These are phyloP conservation scores for Phlebiopsis flavidoalba DNA, from an alignment of 768 basidiomycete species.

Conservation along the genomic window DNA sequence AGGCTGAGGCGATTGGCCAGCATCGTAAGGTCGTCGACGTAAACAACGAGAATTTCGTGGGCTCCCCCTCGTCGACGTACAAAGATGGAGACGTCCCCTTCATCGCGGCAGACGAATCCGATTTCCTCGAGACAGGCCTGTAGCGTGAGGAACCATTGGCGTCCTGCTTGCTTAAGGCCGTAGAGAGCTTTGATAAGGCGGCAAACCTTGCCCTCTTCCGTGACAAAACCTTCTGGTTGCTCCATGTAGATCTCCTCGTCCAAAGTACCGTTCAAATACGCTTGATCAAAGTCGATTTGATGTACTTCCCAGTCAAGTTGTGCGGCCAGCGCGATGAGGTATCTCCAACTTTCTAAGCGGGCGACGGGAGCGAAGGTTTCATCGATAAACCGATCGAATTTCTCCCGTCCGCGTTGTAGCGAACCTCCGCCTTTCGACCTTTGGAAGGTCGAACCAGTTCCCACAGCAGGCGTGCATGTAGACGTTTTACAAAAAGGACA, in stretches of 20 bases:
- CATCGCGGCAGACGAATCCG: slow-evolving; percentile 18
- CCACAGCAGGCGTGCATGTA: too few relatives aligned
- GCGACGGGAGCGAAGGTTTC: too few relatives aligned
- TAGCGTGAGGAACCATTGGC: slow-evolving; percentile 32
- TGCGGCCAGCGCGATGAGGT: not conserved
- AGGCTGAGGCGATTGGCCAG: slow-evolving; percentile 14
- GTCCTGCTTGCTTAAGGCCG: slow-evolving; percentile 35
- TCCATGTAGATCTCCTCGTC: too few relatives aligned
- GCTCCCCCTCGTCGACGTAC: not conserved
- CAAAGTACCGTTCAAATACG: too few relatives aligned
- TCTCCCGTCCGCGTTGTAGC: too few relatives aligned
- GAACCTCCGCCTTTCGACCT: too few relatives aligned
- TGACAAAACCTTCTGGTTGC: slow-evolving; percentile 14
- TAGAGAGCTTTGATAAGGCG: slow-evolving; percentile 31
- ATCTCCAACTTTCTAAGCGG: not conserved
- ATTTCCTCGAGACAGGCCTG: slow-evolving; percentile 13
- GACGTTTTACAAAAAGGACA: too few relatives aligned
- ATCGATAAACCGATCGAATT: too few relatives aligned
- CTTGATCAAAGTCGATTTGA: slow-evolving; percentile 1
- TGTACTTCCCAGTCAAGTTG: not conserved
- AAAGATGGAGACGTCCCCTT: slow-evolving; percentile 18
- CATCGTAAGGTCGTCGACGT: slow-evolving; percentile 28
- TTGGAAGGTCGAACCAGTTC: too few relatives aligned
- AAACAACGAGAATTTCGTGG: slow-evolving; percentile 5
- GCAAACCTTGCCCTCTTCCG: not conserved